phyloP scores from a whole-genome alignment of 208 protist genomes.

The Herpetomonas muscarum region DNA sequence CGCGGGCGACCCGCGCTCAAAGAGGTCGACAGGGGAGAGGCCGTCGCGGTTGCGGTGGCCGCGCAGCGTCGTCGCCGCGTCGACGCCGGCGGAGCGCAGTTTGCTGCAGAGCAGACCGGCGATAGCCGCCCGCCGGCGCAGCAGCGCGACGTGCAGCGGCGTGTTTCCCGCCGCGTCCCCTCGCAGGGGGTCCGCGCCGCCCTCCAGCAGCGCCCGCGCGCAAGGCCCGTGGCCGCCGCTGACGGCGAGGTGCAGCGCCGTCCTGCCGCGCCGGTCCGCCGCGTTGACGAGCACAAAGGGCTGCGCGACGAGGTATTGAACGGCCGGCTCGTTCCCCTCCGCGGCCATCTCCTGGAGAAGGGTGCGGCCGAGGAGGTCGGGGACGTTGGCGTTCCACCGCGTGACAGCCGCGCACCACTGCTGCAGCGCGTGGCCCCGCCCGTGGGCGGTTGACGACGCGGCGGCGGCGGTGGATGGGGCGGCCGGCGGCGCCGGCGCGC shows the following conservation, averaged over 20 bases:
- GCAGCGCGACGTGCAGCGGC: constrained; percentile 55
- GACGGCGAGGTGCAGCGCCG: constrained; percentile 66
- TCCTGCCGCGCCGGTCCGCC: constrained; percentile 41
- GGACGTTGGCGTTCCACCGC: constrained; percentile 70
- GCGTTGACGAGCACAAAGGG: constrained; percentile 52
- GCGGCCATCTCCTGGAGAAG: constrained; percentile 66
- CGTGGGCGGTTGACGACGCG: constrained; percentile 19
- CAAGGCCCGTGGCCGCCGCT: constrained; percentile 16
- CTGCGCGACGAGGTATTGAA: constrained; percentile 52
- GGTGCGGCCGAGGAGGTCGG: constrained; percentile 71
- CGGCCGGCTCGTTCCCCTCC: constrained; percentile 46
- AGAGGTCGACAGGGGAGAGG: constrained; percentile 53
- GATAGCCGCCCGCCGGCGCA: constrained; percentile 30
- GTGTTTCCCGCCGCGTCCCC: constrained; percentile 33
- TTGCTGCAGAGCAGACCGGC: constrained; percentile 52
- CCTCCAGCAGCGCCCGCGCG: constrained; percentile 25
- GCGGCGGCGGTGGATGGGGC: constrained; percentile 12
- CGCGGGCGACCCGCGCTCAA: constrained; percentile 47
- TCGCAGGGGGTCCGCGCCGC: constrained; percentile 22
- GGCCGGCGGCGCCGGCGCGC: constrained; percentile 6
- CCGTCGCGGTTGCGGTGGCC: constrained; percentile 34
- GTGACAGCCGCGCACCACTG: constrained; percentile 35
- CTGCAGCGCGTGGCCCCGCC: constrained; percentile 20
- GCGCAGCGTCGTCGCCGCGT: constrained; percentile 10
- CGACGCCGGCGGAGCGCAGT: constrained; percentile 29